Evolutionary conservation across 2,329 filamentous ascomycete genomes (phyloP), one percentile per base, ranked within the genome.

Genomic region (Canariomyces notabilis): DNA sequence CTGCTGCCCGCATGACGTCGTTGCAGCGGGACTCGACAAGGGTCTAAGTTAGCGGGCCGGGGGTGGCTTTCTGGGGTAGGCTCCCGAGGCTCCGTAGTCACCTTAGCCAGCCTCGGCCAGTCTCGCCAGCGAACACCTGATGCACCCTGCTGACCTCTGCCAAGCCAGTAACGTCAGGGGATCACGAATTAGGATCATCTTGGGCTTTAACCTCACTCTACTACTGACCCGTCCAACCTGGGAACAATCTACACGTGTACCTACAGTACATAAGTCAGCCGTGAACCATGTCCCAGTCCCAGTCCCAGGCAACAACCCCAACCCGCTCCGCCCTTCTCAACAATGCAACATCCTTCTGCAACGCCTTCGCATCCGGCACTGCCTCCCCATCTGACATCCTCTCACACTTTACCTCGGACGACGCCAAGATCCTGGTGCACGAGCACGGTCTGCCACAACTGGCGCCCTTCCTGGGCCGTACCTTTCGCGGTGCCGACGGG

Each of bases 381-480:
- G 47, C 48, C 9, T 37, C 61, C 5, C 47, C 57, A 0, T 46
- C 51, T 14, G 54, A 60, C 19, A 58, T 66, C 37, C 39, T 66
- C 6, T 36, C 37, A 7, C 61, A 64, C 50, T 65, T 66, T 58
- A 59, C 61, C 3, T 11, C 52, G 19, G 14, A 42, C 21, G 31
- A 35, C 18, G 12, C 26, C 5, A 9, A 50, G 15, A 55, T 61
- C 18, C 23, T 59, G 1, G 60, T 64, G 35, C 56, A 53, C 51
- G 65, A 68, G 42, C 64, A 68, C 53, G 65, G 65, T 2, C 55
- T 63, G 2, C 48, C 57, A 6, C 51, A 53, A n/a, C 59, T 67
- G 0, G 61, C 63, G 2, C 63, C 64, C 9, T 67, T 67, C 37
- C 52, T 68, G 0, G 65, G 64, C 2, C 60, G 63, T 1, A 52